phyloP scores from a whole-genome alignment of 345 rosid species.

The Diplotaxis tenuifolia region DNA sequence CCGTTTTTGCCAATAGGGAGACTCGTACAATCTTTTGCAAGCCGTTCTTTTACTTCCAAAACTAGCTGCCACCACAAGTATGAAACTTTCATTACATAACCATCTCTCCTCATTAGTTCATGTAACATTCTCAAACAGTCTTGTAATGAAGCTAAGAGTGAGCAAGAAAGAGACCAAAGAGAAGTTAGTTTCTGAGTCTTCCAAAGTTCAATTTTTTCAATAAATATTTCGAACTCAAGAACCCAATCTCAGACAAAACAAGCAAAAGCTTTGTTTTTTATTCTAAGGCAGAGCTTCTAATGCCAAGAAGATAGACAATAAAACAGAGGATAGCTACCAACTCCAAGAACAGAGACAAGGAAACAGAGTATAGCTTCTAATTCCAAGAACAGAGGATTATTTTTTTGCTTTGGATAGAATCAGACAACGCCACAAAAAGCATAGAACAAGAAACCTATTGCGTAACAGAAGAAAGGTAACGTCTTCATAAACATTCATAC shows the following conservation, averaged over 20 bases:
- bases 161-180: not conserved
- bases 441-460: slow-evolving; percentile 7
- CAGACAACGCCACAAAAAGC: slow-evolving; percentile 8
- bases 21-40: slow-evolving; percentile 52
- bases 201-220: not conserved
- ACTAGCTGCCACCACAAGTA: slow-evolving; percentile 57
- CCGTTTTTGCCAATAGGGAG: slow-evolving; percentile 82
- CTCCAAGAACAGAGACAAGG: not conserved
- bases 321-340: not conserved
- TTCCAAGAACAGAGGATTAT: too few species aligned
- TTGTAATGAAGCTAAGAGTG: slow-evolving; percentile 13
- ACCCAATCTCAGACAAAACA: not conserved
- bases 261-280: not conserved
- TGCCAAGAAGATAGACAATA: not conserved
- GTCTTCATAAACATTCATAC: slow-evolving; percentile 10
- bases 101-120: not conserved
- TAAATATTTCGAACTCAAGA: slow-evolving; percentile 1
- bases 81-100: not conserved
- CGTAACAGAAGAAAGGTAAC: slow-evolving; percentile 16
- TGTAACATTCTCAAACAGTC: not conserved
- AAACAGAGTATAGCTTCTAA: not conserved
- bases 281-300: slow-evolving; percentile 3
- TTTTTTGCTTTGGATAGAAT: slow-evolving; percentile 2
- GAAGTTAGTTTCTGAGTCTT: not conserved
- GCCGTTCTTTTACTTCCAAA: slow-evolving; percentile 69